Percentiles rank a stretch among this genome's conserved stretches.
Conservation (phyloP, 768 basidiomycete species). For the Mycena vulgaris region DNA sequence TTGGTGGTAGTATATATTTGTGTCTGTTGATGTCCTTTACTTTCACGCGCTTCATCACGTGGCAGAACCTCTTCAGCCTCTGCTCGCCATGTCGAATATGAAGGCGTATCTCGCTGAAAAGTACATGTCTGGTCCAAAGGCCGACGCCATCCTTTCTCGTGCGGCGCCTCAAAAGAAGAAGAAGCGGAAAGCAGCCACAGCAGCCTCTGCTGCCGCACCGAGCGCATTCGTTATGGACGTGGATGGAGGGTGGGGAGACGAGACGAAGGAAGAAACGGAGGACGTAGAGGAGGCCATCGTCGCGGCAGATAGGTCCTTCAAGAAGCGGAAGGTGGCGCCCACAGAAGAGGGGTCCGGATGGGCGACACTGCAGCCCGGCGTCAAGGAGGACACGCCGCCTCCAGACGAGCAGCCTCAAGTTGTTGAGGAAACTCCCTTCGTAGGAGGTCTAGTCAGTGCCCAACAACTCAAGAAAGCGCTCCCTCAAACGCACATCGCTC, state of each 20-base stretch:
- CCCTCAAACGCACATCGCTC: conserved; percentile 57
- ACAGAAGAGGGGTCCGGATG: conserved; percentile 70
- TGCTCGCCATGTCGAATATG: conserved; percentile 63
- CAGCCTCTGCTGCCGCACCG: conserved; percentile 41
- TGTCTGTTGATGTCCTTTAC: not conserved
- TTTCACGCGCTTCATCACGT: conserved; percentile 11
- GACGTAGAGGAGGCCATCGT: conserved; percentile 77
- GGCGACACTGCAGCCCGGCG: conserved; percentile 75
- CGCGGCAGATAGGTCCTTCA: conserved; percentile 83
- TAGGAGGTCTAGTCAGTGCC: conserved; percentile 85
- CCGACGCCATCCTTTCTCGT: conserved; percentile 91
- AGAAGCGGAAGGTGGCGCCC: conserved; percentile 70
- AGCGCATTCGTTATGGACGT: conserved; percentile 71
- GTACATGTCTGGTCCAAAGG: conserved; percentile 98
- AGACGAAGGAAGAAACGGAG: conserved; percentile 65
- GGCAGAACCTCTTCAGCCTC: not conserved
- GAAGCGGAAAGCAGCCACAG: conserved; percentile 72
- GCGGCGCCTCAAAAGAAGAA: conserved; percentile 78
- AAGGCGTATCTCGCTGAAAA: conserved; percentile 91
- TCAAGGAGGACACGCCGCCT: conserved; percentile 65
- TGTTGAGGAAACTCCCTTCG: conserved; percentile 62
- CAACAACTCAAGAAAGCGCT: conserved; percentile 80
- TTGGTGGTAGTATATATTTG: conserved; percentile 1
- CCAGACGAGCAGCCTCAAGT: conserved; percentile 82
- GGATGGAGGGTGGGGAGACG: conserved; percentile 78